Evolutionary conservation across 169 alveolate genomes (phyloP), one percentile per base, ranked within the genome.

Genomic region (Cryptosporidium felis): DNA sequence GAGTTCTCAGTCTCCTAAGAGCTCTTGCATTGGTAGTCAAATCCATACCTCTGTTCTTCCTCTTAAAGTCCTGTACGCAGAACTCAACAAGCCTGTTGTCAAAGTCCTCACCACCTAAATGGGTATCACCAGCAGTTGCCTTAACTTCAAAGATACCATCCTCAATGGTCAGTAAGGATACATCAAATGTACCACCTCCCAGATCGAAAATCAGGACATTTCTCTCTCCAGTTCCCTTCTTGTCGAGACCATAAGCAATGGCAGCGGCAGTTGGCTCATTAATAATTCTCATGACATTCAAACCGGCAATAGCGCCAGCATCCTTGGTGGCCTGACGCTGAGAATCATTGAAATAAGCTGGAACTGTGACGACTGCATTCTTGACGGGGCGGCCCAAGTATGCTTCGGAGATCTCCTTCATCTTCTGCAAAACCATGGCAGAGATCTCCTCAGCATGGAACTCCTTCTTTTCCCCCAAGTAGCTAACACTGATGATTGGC

Each of bases 251-350:
- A 92, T 97, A 98, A 34, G 99, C 99, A 81, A 96, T 90, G 41
- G 99, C 99, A 62, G 99, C 99, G 14, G 99, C 99, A 16, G 99
- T 97, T 53, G 99, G 99, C 90, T 98, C 99, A 88, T 98, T 98
- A 88, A 98, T 96, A 81, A 97, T 97, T 79, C 99, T 92, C 94
- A 94, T 92, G 32, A 98, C 99, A 58, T 97, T 96, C 63, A 98
- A 93, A 1, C 99, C 99, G n/a, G 99, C 97, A 80, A 98, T 98
- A 28, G 95, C 91, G 28, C 99, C 99, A 16, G 99, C 99, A 89
- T 98, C 99, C 92, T 98, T 97, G 23, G 99, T 98, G 60, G 99
- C 99, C 91, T 96, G 98, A 80, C 99, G 92, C 92, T 97, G 99
- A 2, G 98, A 96, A 90, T 98, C 99, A 82, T 97, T 97, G 96